These are phyloP conservation scores for Cronartium quercuum DNA, from an alignment of 1,284 basidiomycete genomes.

Conservation along the genomic window DNA sequence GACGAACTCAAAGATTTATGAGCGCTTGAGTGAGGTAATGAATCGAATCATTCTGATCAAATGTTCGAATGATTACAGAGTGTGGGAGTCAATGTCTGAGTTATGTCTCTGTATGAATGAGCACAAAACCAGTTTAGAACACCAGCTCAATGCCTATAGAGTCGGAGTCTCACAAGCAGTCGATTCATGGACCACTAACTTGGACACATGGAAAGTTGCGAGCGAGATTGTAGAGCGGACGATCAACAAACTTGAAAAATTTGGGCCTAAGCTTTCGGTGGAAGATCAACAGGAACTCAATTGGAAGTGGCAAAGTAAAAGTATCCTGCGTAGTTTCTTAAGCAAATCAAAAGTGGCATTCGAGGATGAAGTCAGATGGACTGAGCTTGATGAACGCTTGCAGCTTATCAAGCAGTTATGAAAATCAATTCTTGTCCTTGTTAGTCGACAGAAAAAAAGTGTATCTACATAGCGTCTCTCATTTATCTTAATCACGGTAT, in stretches of 20 bases:
- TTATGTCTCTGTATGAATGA: conserved; percentile 67
- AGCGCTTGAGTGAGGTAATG: conserved; percentile 62
- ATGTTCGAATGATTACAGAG: conserved; percentile 53
- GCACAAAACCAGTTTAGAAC: conserved; percentile 59
- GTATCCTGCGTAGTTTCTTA: background rate
- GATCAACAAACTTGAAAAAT: background rate
- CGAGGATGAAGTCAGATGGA: conserved; percentile 1
- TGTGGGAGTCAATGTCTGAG: conserved; percentile 64
- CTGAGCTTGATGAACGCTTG: background rate
- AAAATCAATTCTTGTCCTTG: background rate
- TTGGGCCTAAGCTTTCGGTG: background rate
- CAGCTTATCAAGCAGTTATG: background rate
- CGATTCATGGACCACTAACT: conserved; percentile 44
- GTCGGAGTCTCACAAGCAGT: conserved; percentile 62
- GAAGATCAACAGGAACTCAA: background rate
- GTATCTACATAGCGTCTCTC: no score
- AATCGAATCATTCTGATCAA: conserved; percentile 62
- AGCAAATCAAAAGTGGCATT: background rate
- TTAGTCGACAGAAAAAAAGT: no score
- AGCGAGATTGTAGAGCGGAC: background rate
- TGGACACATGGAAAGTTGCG: background rate
- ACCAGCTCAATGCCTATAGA: conserved; percentile 76
- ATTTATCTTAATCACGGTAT: no score
- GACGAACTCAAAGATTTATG: conserved; percentile 51
- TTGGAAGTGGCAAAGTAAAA: conserved; percentile 13